These are phyloP conservation scores for Skeletonema grethae DNA, from an alignment of 108 stramenopile species.

Conservation along the genomic window DNA sequence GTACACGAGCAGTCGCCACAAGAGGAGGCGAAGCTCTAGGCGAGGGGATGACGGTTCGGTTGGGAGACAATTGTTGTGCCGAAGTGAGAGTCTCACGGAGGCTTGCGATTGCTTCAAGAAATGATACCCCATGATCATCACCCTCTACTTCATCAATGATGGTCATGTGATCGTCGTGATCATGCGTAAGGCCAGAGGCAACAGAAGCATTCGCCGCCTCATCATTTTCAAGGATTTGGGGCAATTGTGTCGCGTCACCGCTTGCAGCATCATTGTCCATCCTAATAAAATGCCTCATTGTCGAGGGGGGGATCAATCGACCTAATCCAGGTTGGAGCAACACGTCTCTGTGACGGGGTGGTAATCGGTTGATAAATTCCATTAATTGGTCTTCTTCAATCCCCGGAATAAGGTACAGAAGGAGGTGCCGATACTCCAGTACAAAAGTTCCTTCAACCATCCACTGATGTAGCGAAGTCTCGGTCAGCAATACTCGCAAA, in stretches of 20 bases:
- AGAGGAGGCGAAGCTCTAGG: neutral
- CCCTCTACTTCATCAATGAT: slow-evolving; percentile 17
- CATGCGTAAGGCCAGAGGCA: slow-evolving; percentile 26
- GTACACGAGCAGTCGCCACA: neutral
- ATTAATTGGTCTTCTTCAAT: slow-evolving; percentile 57
- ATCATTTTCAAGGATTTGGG: slow-evolving; percentile 10
- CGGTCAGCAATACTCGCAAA: slow-evolving; percentile 45
- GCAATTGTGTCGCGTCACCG: neutral
- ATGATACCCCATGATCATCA: slow-evolving; percentile 25
- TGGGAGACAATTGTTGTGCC: neutral
- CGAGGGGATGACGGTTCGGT: neutral
- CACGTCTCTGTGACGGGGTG: slow-evolving; percentile 58
- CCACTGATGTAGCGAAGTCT: slow-evolving; percentile 68
- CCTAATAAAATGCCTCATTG: slow-evolving; percentile 38
- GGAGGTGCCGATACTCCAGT: slow-evolving; percentile 57
- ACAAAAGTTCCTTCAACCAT: slow-evolving; percentile 56
- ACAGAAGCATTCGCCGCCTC: slow-evolving; percentile 34
- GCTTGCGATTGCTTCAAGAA: slow-evolving; percentile 37
- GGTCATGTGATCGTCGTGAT: slow-evolving; percentile 17
- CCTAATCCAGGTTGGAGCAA: slow-evolving; percentile 61
- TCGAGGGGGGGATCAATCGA: slow-evolving; percentile 44
- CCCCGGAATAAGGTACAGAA: slow-evolving; percentile 81
- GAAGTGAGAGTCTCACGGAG: slow-evolving; percentile 36
- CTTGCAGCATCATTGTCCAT: slow-evolving; percentile 5
- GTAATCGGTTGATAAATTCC: slow-evolving; percentile 62